Evolutionary conservation across 768 basidiomycete species (phyloP).

Genomic region (Lyophyllum decastes): DNA sequence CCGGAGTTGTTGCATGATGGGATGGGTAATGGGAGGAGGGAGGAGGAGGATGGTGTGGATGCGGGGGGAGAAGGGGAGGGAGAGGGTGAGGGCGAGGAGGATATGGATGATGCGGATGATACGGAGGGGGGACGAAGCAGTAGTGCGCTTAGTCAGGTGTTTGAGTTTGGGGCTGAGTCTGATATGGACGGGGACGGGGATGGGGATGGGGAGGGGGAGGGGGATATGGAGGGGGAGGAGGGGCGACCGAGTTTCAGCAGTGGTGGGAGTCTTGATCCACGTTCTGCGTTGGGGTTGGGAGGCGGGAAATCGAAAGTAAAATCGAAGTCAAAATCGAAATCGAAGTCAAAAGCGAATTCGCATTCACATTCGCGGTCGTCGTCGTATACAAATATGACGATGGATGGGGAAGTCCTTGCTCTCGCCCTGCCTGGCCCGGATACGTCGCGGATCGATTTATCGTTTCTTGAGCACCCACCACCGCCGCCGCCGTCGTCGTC

Average conservation of each 20-base stretch:
- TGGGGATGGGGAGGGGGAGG: constrained; percentile 10
- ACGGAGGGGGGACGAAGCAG: constrained; percentile 8
- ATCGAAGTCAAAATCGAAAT: too few relatives aligned
- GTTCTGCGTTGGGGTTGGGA: not conserved
- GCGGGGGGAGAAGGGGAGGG: not conserved
- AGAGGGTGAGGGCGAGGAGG: constrained; percentile 16
- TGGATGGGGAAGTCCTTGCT: constrained; percentile 12
- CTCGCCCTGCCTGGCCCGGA: constrained; percentile 29
- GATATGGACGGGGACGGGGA: constrained; percentile 21
- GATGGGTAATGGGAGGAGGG: not conserved
- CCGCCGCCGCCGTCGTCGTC: not conserved
- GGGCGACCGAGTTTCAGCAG: not conserved
- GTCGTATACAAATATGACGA: constrained; percentile 19
- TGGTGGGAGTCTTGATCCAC: not conserved
- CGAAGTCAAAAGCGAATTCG: not conserved
- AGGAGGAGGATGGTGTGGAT: constrained; percentile 7
- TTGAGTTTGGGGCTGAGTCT: constrained; percentile 24
- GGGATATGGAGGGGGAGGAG: not conserved
- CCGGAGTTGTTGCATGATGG: constrained; percentile 45
- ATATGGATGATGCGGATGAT: constrained; percentile 18
- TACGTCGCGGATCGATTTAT: constrained; percentile 32
- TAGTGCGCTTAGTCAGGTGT: not conserved
- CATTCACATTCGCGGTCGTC: constrained; percentile 21
- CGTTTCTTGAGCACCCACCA: constrained; percentile 26
- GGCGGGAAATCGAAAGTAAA: too few relatives aligned